Base-by-base conservation (phyloP, 306 rosid genomes). In the Gynostemma pentaphyllum region DNA sequence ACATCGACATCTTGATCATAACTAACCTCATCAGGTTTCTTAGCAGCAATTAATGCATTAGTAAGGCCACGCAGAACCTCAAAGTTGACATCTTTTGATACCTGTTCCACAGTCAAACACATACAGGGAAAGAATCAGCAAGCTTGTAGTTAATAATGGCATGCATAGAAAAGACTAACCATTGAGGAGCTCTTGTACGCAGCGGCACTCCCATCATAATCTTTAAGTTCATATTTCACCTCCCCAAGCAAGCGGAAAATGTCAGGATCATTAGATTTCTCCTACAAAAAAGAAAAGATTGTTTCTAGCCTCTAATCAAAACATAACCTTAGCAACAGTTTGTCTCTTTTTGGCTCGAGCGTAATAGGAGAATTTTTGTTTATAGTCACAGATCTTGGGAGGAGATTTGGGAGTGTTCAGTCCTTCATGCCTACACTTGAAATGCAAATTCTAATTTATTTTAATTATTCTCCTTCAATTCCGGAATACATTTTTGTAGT, bases 171-270 rank as follows among this genome's bases (percentile, higher is more conserved):
- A 72, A 72, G 70, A 80, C 89, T 69, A 45, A 91, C 98, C 89
- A 0, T 76, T 49, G 82, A 72, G 54, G 96, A 79, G 68, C 36
- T 80, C 84, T 77, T 83, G 69, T 83, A 91, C 27, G 98, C 96
- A 68, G 80, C 74, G 64, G 83, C 71, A 72, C 98, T 91, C 80
- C 86, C 96, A 39, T 77, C 86, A 71, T 78, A 91, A 67, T 91
- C 98, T 67, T 80, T 88, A 62, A 85, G 85, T 34, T 80, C 83
- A 61, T 78, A 85, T 76, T 83, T 85, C 24, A 88, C 89, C 70
- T 88, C 98, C 60, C 96, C 98, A 72, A 91, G 98, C 85, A 91
- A 82, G 71, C 86, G 96, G 32, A 78, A 88, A 74, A 84, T 84
- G 57, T 87, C 91, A 36, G 92, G 86, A 68, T 91, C 95, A 70